phyloP scores from a whole-genome alignment of 164 flowering plant species.

The Vitis amurensis region DNA sequence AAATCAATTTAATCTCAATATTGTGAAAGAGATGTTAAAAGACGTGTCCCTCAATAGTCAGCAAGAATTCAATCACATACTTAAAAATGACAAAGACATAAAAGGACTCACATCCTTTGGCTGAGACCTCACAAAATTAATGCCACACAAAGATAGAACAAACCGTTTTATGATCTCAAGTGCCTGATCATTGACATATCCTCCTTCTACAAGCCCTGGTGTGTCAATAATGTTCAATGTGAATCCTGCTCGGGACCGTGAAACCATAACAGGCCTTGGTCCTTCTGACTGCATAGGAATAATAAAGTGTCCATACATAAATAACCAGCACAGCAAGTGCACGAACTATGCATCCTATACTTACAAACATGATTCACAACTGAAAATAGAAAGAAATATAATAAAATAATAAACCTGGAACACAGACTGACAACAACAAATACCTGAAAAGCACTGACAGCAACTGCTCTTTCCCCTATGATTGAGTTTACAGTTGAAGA shows the following conservation, averaged over 20 bases:
- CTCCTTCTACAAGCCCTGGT: constrained; percentile 95
- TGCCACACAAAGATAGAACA: constrained; percentile 4
- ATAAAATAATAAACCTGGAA: neutral
- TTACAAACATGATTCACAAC: neutral
- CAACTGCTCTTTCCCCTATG: constrained; percentile 81
- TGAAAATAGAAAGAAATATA: neutral
- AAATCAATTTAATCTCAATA: neutral
- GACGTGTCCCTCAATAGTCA: neutral
- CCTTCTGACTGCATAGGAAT: constrained; percentile 62
- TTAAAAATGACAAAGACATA: neutral
- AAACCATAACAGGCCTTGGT: constrained; percentile 76
- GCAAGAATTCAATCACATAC: neutral
- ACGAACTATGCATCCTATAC: neutral
- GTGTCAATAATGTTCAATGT: constrained; percentile 87
- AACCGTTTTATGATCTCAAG: constrained; percentile 85
- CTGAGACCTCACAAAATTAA: too few relatives aligned
- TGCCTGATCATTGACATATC: constrained; percentile 80
- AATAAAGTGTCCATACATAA: neutral
- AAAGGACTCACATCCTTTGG: neutral
- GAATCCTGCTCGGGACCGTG: constrained; percentile 76
- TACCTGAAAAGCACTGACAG: constrained; percentile 91
- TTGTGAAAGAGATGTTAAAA: neutral
- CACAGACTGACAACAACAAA: neutral
- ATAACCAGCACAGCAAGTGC: neutral
- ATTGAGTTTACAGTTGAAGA: constrained; percentile 94